Evolutionary conservation across 1,139 yeast species (phyloP), one percentile per base, ranked within the genome.

Genomic region (Hansenula lynferdii): DNA sequence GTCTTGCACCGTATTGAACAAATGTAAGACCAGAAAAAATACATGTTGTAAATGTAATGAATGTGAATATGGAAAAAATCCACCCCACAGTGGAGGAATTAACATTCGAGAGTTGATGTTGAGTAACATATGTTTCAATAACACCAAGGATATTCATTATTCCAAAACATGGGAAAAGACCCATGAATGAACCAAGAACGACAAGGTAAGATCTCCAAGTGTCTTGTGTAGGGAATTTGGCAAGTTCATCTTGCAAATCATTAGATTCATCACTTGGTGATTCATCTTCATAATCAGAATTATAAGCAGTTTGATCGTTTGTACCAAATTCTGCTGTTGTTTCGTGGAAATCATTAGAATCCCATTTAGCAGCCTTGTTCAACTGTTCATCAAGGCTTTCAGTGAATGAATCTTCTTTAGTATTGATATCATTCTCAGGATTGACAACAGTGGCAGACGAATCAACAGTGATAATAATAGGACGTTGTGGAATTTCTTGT

Each of bases 51-150:
- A 73, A 79, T 48, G 73, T 63, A 16, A 77, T 60, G 35, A 81
- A 80, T 23, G 78, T 59, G 53, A 69, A 75, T 24, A 81, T 54
- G 2, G 87, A 76, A 54, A 81, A 80, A 30, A 82, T 72, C 90
- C 89, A 81, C 7, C 85, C 76, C 4, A 78, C 70, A 12, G 71
- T 65, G 1, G 80, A 68, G 3, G 77, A 61, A 11, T 67, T 58
- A 8, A 66, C 66, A 26, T 63, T 44, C 4, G 64, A 58, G 35
- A 80, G 61, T 48, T 77, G 82, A 50, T 79, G 70, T 5, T 59
- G 55, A 21, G 74, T 65, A 8, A 80, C 67, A 46, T 77, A 77
- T 2, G 80, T 71, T 56, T 80, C 82, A 33, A 80, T 69, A 1
- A 80, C 85, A 40, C 86, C 86, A 24, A 75, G 59, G 3, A 82